These are phyloP conservation scores for Odontarrhena argentea DNA, from an alignment of 345 rosid species.

Conservation along the genomic window DNA sequence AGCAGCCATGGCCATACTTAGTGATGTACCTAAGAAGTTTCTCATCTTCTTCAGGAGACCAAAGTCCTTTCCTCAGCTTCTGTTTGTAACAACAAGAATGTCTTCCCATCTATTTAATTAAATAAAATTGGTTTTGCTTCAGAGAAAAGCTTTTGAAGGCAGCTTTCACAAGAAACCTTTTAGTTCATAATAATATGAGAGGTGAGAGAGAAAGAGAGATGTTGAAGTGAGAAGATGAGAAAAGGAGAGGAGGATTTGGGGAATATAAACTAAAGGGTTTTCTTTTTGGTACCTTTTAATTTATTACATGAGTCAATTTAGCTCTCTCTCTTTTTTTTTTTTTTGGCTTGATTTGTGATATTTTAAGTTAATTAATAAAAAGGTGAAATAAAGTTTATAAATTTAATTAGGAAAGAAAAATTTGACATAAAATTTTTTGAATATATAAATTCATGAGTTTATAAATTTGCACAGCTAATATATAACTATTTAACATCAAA, in stretches of 20 bases:
- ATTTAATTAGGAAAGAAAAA: background rate
- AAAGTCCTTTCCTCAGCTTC: conserved; percentile 97
- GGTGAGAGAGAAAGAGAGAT: conserved; percentile 26
- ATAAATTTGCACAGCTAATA: too few species aligned
- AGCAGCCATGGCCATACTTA: conserved; percentile 90
- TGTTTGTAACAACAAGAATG: conserved; percentile 97
- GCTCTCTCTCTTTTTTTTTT: background rate
- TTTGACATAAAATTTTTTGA: too few species aligned
- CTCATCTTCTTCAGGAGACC: conserved; percentile 99
- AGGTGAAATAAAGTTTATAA: background rate
- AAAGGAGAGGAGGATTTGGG: conserved; percentile 44
- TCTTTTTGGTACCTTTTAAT: conserved; percentile 36
- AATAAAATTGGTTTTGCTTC: conserved; percentile 22
- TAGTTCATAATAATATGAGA: conserved; percentile 32
- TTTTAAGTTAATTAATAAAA: background rate
- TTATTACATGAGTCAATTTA: conserved; percentile 29
- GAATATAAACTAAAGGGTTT: conserved; percentile 43
- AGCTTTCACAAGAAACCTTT: conserved; percentile 33
- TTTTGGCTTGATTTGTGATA: conserved; percentile 5
- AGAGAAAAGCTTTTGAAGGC: conserved; percentile 24
- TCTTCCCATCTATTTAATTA: conserved; percentile 66
- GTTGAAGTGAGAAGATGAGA: conserved; percentile 45
- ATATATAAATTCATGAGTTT: too few species aligned
- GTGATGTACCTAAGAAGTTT: conserved; percentile 86
- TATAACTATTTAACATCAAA: too few species aligned